Base-by-base conservation (phyloP, 2,329 filamentous ascomycete genomes). In the Aspergillus jensenii region DNA sequence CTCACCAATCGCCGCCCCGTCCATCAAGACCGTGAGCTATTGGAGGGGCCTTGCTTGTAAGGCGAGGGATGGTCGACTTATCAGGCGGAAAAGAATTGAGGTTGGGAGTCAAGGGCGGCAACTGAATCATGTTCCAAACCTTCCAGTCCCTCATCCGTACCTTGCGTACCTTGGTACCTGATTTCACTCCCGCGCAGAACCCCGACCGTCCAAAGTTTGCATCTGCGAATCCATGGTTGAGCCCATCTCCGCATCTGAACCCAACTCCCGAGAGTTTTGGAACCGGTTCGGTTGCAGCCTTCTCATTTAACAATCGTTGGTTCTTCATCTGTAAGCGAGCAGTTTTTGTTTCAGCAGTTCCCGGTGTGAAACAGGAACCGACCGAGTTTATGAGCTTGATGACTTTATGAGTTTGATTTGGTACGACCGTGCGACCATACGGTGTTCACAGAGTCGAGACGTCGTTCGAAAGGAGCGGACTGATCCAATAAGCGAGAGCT, bases 101-200 rank as follows among this genome's bases (percentile, higher is more conserved):
- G 25, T 52, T 44, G 37, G 49, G 49, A 52, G n/a, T 44, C 49
- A 52, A 52, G 37, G 48, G 49, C 37, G 49, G 39, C 37, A 52
- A 17, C 14, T 52, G 33, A 41, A 43, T 19, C 37, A 43, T 52
- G 23, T 52, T 41, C 37, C 25, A 33, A 33, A 35, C 25, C 19
- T 19, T 33, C 21, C 14, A 33, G 14, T 37, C 23, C 8, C n/a
- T 12, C 14, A 17, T n/a, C 27, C 33, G 41, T 3, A n/a, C 21
- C 21, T 19, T 19, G 15, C 41, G n/a, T 44, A 12, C n/a, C 41
- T 19, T 44, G 17, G 15, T 21, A 31, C 8, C 27, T 31, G 27
- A 11, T 11, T 31, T 4, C 27, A 9, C 9, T 31, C 27, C 27
- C 27, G 27, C 27, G 4, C 27, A 31, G 27, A 9, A 14, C 35